Evolutionary conservation across 331 rosid genomes (phyloP).

Genomic region (Acacia pycnantha): DNA sequence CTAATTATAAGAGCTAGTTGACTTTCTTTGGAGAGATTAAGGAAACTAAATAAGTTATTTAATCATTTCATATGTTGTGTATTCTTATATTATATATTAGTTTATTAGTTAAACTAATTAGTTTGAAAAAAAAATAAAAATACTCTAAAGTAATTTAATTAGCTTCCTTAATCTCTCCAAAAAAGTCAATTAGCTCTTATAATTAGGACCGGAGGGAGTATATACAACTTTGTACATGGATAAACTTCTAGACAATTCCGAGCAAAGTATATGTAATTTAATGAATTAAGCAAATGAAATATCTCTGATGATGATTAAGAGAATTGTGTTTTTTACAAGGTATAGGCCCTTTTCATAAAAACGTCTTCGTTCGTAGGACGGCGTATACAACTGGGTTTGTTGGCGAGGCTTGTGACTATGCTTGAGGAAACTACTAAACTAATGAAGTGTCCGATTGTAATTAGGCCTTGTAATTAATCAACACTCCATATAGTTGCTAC

Average conservation of each 20-base stretch:
- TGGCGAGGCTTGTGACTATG: constrained; percentile 22
- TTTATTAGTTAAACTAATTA: no score
- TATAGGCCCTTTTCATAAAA: background rate
- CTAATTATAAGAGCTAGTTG: no score
- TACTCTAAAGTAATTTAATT: no score
- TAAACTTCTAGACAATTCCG: constrained; percentile 31
- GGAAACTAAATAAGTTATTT: no score
- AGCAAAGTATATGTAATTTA: background rate
- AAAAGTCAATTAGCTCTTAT: no score
- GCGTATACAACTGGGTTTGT: constrained; percentile 16
- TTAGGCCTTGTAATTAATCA: constrained; percentile 21
- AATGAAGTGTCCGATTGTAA: constrained; percentile 3
- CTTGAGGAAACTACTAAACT: constrained; percentile 25
- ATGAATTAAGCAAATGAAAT: constrained; percentile 19
- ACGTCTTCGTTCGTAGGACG: background rate
- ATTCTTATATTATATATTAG: no score
- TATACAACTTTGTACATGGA: background rate
- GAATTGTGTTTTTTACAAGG: background rate
- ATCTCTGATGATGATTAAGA: constrained; percentile 2
- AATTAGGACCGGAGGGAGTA: no score
- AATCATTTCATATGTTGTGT: no score
- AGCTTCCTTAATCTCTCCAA: no score
- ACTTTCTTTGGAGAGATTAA: no score
- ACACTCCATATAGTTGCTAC: constrained; percentile 23
- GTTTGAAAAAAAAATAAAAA: no score